These are phyloP conservation scores for Fonsecaea erecta DNA, from an alignment of 2,329 filamentous ascomycete species.

Conservation along the genomic window DNA sequence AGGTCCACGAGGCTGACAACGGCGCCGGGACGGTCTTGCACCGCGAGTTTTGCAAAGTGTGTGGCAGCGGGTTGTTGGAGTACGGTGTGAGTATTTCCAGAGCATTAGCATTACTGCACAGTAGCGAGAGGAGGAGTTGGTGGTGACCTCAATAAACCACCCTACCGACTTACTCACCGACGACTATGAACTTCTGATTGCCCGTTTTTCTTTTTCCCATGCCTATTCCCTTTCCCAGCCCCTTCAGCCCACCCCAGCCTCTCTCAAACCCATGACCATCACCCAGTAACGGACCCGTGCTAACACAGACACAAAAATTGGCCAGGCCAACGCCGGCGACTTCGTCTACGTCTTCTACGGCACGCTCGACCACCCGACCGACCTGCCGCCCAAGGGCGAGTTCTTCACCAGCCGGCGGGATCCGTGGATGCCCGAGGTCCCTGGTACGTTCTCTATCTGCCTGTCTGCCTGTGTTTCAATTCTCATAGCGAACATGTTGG, in stretches of 20 bases:
- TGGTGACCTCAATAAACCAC: too few relatives aligned
- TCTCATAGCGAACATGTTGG: too few relatives aligned
- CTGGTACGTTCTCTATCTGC: slow-evolving; percentile 42
- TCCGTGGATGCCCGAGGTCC: slow-evolving; percentile 58
- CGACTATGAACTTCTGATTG: too few relatives aligned
- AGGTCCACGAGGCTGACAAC: slow-evolving; percentile 57
- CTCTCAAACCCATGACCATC: too few relatives aligned
- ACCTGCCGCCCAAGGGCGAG: slow-evolving; percentile 58
- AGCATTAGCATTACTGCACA: too few relatives aligned
- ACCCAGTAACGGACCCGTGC: background rate
- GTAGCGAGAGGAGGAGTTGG: too few relatives aligned
- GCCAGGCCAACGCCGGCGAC: slow-evolving; percentile 37
- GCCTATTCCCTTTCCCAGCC: too few relatives aligned
- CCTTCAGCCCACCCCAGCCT: too few relatives aligned
- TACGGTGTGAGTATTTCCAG: slow-evolving; percentile 55
- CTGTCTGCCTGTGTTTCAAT: too few relatives aligned
- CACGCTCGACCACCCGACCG: slow-evolving; percentile 55
- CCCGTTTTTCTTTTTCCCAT: too few relatives aligned
- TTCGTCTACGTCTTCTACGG: slow-evolving; percentile 55
- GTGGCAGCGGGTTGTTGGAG: slow-evolving; percentile 58
- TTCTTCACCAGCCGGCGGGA: slow-evolving; percentile 58
- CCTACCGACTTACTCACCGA: too few relatives aligned
- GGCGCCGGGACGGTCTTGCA: slow-evolving; percentile 54
- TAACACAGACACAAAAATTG: background rate
- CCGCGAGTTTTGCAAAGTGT: slow-evolving; percentile 59